Percentiles rank a stretch among this genome's conserved stretches.
Evolutionary conservation across 805 yeast species (phyloP).

Genomic region (Ogataea haglerorum): DNA sequence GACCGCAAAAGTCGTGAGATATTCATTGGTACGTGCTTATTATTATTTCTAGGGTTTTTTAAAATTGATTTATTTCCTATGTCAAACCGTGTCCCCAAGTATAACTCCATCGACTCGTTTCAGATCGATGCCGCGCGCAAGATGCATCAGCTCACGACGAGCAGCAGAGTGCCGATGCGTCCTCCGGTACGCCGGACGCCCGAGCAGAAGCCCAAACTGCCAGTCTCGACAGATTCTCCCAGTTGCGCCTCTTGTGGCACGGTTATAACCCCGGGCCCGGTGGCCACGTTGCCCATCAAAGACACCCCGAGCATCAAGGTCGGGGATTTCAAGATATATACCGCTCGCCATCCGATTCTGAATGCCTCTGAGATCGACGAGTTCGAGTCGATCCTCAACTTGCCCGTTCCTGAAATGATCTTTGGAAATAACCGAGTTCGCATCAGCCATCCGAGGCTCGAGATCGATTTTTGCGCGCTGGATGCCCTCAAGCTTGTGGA

Average conservation of each 20-base stretch:
- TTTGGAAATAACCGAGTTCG: conserved; percentile 78
- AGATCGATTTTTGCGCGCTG: conserved; percentile 67
- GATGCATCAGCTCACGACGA: conserved; percentile 50
- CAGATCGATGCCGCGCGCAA: conserved; percentile 62
- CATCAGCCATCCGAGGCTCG: conserved; percentile 28
- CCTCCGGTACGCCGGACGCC: not conserved
- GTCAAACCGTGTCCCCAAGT: conserved; percentile 7
- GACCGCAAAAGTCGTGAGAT: conserved; percentile 8
- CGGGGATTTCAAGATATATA: conserved; percentile 71
- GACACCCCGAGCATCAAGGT: conserved; percentile 70
- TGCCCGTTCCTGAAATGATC: conserved; percentile 96
- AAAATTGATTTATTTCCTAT: not conserved
- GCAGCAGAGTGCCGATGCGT: conserved; percentile 35
- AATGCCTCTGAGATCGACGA: conserved; percentile 69
- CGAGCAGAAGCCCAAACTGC: conserved; percentile 22
- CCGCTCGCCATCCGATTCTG: conserved; percentile 73
- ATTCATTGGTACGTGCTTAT: conserved; percentile 5
- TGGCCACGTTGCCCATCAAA: conserved; percentile 56
- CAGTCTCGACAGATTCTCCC: conserved; percentile 22
- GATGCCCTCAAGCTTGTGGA: conserved; percentile 67
- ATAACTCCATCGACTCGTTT: conserved; percentile 47
- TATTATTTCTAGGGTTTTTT: not conserved
- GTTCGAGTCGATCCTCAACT: conserved; percentile 56
- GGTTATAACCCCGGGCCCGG: conserved; percentile 76
- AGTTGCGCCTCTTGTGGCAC: conserved; percentile 63